A percentile compares a stretch with the other conserved stretches of the same genome.
Evolutionary conservation across 257 asterid species (phyloP).

Genomic region (Haberlea rhodopensis): DNA sequence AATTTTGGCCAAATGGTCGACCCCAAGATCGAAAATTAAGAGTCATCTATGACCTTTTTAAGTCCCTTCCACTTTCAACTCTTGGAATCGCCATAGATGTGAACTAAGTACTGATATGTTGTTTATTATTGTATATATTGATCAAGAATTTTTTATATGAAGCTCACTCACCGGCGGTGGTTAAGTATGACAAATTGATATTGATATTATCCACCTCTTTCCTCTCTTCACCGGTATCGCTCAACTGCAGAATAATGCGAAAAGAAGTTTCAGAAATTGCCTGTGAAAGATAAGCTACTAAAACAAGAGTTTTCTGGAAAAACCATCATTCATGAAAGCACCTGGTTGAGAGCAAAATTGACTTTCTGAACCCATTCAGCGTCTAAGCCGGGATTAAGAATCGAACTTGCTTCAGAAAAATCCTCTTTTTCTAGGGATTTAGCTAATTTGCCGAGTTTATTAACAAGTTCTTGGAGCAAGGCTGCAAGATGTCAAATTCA

Average conservation of each 20-base stretch:
- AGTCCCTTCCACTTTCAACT: neutral
- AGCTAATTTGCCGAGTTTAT: constrained; percentile 76
- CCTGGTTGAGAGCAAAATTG: constrained; percentile 80
- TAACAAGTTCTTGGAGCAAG: constrained; percentile 82
- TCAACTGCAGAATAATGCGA: constrained; percentile 53
- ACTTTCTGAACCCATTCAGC: constrained; percentile 72
- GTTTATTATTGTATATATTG: neutral
- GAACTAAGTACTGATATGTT: too few relatives aligned
- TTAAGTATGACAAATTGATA: constrained; percentile 56
- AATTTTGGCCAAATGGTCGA: neutral
- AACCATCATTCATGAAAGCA: constrained; percentile 10
- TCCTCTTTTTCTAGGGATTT: constrained; percentile 81
- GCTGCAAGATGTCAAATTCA: constrained; percentile 43
- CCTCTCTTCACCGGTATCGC: constrained; percentile 78
- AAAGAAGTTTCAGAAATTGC: neutral
- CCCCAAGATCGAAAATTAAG: neutral
- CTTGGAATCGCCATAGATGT: too few relatives aligned
- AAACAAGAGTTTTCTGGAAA: neutral
- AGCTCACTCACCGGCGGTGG: constrained; percentile 70
- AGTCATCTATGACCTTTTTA: too few relatives aligned
- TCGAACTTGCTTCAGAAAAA: constrained; percentile 58
- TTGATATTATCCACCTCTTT: constrained; percentile 63
- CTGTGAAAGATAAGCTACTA: neutral
- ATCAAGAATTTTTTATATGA: neutral
- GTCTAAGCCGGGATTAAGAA: constrained; percentile 69